Percentiles rank a stretch among this genome's conserved stretches.
Conservation (phyloP, 176 grass and related monocot genomes). For the Aegilops longissima region DNA sequence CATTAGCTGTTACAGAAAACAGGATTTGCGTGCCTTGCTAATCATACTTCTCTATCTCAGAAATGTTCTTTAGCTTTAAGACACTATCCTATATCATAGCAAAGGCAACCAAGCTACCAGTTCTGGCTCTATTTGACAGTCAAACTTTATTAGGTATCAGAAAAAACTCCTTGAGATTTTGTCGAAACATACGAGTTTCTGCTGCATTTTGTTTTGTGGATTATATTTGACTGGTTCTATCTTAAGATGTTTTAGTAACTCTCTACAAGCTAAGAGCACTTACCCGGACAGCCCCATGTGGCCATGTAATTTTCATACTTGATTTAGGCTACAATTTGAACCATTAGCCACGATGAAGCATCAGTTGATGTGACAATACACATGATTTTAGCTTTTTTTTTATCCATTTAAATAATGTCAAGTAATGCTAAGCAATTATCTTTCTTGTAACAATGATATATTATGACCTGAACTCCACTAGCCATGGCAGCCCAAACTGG, state of each 20-base stretch:
- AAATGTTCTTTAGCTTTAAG: conserved; percentile 1
- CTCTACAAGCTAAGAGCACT: conserved; percentile 6
- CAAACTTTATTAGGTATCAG: no score
- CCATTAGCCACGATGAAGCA: background rate
- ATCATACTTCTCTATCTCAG: conserved; percentile 10
- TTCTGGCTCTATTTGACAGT: background rate
- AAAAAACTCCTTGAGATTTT: conserved; percentile 6
- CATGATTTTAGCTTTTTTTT: background rate
- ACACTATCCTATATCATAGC: conserved; percentile 1
- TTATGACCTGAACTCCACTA: background rate
- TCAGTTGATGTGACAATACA: conserved; percentile 3
- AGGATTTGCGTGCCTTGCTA: background rate
- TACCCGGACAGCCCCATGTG: background rate
- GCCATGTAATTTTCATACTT: background rate
- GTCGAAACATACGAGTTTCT: background rate
- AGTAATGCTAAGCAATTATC: background rate
- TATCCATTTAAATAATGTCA: conserved; percentile 10
- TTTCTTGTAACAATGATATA: conserved; percentile 1
- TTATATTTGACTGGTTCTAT: conserved; percentile 11
- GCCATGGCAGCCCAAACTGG: background rate
- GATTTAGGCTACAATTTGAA: background rate
- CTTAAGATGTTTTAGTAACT: conserved; percentile 3
- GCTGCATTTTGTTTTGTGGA: background rate
- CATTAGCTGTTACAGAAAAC: background rate
- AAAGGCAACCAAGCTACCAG: conserved; percentile 6